These are phyloP conservation scores for Arthrobotrys sinensis DNA, from an alignment of 2,329 filamentous ascomycete genomes.

Conservation along the genomic window DNA sequence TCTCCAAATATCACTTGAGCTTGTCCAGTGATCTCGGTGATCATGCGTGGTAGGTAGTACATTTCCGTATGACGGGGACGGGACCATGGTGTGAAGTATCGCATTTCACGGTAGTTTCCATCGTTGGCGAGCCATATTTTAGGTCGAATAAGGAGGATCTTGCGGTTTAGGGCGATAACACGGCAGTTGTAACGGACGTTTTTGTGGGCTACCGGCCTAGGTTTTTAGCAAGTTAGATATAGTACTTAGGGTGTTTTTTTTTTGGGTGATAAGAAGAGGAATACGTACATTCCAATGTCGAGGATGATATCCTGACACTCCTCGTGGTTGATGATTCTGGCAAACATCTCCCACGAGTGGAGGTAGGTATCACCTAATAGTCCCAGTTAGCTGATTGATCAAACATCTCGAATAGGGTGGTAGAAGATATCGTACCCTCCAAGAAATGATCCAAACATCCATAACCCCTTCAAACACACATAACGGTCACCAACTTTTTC, in stretches of 20 bases:
- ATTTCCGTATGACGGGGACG: conserved; percentile 75
- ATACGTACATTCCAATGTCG: conserved; percentile 73
- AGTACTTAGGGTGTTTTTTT: too few relatives aligned
- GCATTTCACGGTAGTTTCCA: conserved; percentile 76
- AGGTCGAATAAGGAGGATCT: conserved; percentile 80
- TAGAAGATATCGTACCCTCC: conserved; percentile 67
- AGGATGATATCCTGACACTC: conserved; percentile 77
- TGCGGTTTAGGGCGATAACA: conserved; percentile 76
- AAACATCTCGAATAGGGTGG: conserved; percentile 64
- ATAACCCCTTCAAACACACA: conserved; percentile 73
- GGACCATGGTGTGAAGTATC: conserved; percentile 77
- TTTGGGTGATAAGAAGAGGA: background rate
- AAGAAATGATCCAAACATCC: conserved; percentile 78
- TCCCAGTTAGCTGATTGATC: conserved; percentile 63
- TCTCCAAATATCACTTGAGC: conserved; percentile 78
- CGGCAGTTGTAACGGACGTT: conserved; percentile 78
- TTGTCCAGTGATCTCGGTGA: conserved; percentile 73
- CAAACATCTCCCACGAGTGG: conserved; percentile 76
- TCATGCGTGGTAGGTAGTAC: conserved; percentile 75
- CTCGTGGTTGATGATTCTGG: conserved; percentile 74
- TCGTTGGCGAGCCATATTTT: conserved; percentile 81
- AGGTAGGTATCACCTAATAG: conserved; percentile 72
- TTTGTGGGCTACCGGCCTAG: conserved; percentile 74
- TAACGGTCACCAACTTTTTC: conserved; percentile 65
- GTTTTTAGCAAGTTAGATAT: background rate